Base-by-base conservation (phyloP, 1,139 yeast genomes). In the Eremothecium gossypii region DNA sequence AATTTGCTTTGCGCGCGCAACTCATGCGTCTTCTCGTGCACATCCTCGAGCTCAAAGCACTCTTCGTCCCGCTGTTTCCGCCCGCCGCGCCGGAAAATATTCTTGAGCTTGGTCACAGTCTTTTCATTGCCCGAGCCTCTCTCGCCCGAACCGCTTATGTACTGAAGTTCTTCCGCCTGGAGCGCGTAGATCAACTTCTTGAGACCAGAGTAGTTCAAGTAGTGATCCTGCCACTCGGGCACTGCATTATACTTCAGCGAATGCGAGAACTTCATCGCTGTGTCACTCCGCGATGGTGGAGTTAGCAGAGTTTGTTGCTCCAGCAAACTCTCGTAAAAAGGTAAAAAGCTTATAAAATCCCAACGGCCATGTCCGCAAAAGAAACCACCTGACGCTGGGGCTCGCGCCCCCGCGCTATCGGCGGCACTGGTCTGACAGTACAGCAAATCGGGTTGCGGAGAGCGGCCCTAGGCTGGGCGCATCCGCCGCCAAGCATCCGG, bases 191-290 rank as follows among this genome's bases (percentile, higher is more conserved):
- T 76, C 39, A 76, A 64, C 57, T 79, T 77, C 57, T 80, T 80
- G 49, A 80, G 64, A 4, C 78, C 74, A 11, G 80, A 72, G 55
- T 80, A 80, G 42, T 82, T 77, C 52, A 80, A 68, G 54, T 80
- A 80, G 57, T 77, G 76, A 37, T 78, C 77, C 43, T 80, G 75
- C 87, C 87, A 80, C 60, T 79, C 86, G 2, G 87, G 86, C 7
- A 80, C 86, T 36, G 85, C 81, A 55, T 80, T 80, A 53, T 79
- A 79, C 64, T 79, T 83, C 49, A 80, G 64, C 6, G 84, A 79
- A 53, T 79, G 82, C 8, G 85, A 77, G 58, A 80, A 80, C 67
- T 79, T 79, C 87, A 80, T 80, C 38, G 26, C 27, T 32, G 12
- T 17, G n/a, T 17, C 23, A 17, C 23, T 17, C 23, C 23, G 23